Percentiles rank a stretch among this genome's conserved stretches.
Conservation (phyloP, 1,284 basidiomycete genomes). For the Fistulinella cinereoalba region DNA sequence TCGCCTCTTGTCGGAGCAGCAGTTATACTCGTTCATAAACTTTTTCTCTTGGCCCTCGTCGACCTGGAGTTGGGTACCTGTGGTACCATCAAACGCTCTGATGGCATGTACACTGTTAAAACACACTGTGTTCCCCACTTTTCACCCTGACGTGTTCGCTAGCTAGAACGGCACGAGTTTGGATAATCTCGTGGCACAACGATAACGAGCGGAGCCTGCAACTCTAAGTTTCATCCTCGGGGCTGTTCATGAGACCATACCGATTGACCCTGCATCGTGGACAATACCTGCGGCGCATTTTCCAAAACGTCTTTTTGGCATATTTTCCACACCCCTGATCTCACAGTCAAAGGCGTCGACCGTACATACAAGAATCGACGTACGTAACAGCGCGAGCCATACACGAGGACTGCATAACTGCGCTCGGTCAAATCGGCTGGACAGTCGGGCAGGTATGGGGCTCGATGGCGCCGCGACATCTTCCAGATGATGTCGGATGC, state of each 20-base stretch:
- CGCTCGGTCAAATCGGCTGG: constrained; percentile 36
- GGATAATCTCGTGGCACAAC: not conserved
- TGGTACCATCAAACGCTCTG: not conserved
- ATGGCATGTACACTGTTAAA: not conserved
- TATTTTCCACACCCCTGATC: constrained; percentile 13
- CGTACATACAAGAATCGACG: not conserved
- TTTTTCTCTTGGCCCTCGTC: constrained; percentile 10
- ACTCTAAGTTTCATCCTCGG: no score
- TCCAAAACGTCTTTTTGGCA: constrained; percentile 9
- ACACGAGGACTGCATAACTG: constrained; percentile 30
- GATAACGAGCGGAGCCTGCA: not conserved
- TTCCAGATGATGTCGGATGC: no score
- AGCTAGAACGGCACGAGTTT: no score
- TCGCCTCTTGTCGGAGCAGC: constrained; percentile 4
- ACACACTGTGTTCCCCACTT: constrained; percentile 4
- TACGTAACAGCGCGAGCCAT: constrained; percentile 19
- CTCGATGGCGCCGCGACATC: constrained; percentile 14
- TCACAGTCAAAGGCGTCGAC: not conserved
- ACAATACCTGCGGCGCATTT: constrained; percentile 16
- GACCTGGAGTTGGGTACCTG: not conserved
- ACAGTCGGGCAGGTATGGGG: constrained; percentile 20
- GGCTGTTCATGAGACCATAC: no score
- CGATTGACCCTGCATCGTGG: constrained; percentile 7
- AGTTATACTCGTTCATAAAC: constrained; percentile 12
- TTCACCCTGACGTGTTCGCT: no score